These are phyloP conservation scores for Boletus eberwhitei DNA, from an alignment of 768 basidiomycete genomes.

Conservation along the genomic window DNA sequence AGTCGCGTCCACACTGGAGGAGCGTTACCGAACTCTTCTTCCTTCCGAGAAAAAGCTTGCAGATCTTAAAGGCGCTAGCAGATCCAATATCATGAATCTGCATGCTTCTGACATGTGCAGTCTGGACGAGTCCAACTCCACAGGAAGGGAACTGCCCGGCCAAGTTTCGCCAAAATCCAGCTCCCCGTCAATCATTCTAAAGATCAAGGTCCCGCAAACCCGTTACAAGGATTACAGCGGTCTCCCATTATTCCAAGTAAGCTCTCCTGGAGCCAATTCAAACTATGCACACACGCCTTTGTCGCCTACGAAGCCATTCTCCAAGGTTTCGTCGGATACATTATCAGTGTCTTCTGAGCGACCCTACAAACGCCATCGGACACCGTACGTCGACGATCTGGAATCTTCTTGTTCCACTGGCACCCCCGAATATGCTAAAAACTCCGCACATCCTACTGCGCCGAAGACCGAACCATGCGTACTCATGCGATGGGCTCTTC, in stretches of 20 bases:
- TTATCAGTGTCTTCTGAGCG: slow-evolving; percentile 27
- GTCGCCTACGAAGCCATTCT: slow-evolving; percentile 27
- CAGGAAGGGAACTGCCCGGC: slow-evolving; percentile 4
- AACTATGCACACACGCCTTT: slow-evolving; percentile 8
- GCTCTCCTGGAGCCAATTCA: slow-evolving; percentile 19
- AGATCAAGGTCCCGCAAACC: slow-evolving; percentile 34
- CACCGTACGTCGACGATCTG: slow-evolving; percentile 14
- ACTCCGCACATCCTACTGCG: slow-evolving; percentile 1
- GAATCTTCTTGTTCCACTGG: slow-evolving; percentile 25
- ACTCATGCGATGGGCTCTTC: slow-evolving; percentile 50
- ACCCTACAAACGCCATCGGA: slow-evolving; percentile 30
- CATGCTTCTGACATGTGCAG: slow-evolving; percentile 15
- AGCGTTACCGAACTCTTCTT: slow-evolving; percentile 71
- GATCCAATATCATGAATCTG: slow-evolving; percentile 11
- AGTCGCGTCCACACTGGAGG: slow-evolving; percentile 61
- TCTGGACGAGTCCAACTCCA: slow-evolving; percentile 13
- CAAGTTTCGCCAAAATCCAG: slow-evolving; percentile 17
- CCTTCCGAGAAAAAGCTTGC: slow-evolving; percentile 56
- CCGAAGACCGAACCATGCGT: slow-evolving; percentile 32
- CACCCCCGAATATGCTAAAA: slow-evolving; percentile 19
- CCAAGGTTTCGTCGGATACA: slow-evolving; percentile 30
- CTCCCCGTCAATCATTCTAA: slow-evolving; percentile 30
- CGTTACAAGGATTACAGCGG: slow-evolving; percentile 17
- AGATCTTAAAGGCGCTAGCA: slow-evolving; percentile 28
- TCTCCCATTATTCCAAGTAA: slow-evolving; percentile 4